Evolutionary conservation across 106 monocot genomes (phyloP), one percentile per base, ranked within the genome.

Genomic region (Acorus gramineus): DNA sequence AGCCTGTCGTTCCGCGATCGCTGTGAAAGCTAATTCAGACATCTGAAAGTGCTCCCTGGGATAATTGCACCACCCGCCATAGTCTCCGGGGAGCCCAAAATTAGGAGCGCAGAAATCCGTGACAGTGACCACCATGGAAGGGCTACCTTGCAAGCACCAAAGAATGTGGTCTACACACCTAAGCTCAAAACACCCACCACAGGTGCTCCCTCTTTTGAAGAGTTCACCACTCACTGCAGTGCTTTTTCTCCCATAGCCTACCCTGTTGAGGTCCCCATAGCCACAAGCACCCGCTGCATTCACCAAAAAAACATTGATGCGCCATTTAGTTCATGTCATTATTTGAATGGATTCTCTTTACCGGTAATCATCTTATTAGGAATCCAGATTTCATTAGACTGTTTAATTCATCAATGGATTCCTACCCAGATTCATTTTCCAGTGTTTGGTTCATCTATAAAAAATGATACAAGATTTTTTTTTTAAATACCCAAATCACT

Each of bases 81-180:
- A 74, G 57, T 93, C 89, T 6, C 73, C 62, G 3, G 93, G 53
- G 44, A 89, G 84, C 4, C 82, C 85, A 52, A 76, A 85, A 71
- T 93, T 93, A 10, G 93, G 89, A 43, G 93, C 80, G 57, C 93
- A 93, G 79, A 83, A 93, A 66, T 93, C 93, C 0, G 88, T 79
- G 48, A 71, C 80, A 0, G 93, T 93, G 60, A 93, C 85, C n/a
- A 89, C 66, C 12, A 81, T 62, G 2, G 83, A 74, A 1, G 89
- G 93, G 73, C 93, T 93, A 11, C 85, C 93, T 4, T 11, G 66
- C 13, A 71, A 58, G 63, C 83, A 93, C 83, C 82, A 82, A 28
- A 71, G 83, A 53, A 86, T 79, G 71, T 93, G 89, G 64, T 89
- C 83, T 2, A 93, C 93, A 64, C 93, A 93, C 62, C 93, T 73